phyloP scores from a whole-genome alignment of 75 land plant species.

The Sequoiadendron giganteum region DNA sequence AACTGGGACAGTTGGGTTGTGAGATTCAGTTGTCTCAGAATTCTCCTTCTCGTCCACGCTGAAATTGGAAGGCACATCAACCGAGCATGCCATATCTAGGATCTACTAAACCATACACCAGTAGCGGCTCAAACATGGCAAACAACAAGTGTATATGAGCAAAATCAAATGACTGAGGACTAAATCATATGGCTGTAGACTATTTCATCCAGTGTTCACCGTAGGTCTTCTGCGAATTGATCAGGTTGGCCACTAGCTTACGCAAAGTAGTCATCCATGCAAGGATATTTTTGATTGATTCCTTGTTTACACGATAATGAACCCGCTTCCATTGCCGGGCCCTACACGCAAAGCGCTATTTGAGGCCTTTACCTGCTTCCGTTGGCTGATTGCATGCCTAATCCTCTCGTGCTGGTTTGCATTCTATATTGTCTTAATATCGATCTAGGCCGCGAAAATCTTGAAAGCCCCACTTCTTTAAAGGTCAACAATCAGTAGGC shows the following conservation, averaged over 20 bases:
- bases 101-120: background rate
- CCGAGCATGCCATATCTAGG: background rate
- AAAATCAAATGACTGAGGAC: background rate
- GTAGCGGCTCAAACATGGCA: background rate
- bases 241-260: background rate
- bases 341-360: background rate
- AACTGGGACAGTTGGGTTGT: background rate
- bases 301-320: background rate
- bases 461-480: background rate
- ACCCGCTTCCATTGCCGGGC: background rate
- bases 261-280: background rate
- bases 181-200: background rate
- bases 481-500: background rate
- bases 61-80: background rate
- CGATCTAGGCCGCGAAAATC: background rate
- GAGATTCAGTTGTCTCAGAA: background rate
- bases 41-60: background rate
- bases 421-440: background rate
- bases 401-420: background rate
- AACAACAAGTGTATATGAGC: background rate
- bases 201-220: background rate
- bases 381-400: background rate
- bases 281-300: conserved; percentile 1
- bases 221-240: background rate
- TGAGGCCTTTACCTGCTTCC: background rate